Base-by-base conservation (phyloP, 1,139 yeast genomes). In the Suhomyces bokatorum region DNA sequence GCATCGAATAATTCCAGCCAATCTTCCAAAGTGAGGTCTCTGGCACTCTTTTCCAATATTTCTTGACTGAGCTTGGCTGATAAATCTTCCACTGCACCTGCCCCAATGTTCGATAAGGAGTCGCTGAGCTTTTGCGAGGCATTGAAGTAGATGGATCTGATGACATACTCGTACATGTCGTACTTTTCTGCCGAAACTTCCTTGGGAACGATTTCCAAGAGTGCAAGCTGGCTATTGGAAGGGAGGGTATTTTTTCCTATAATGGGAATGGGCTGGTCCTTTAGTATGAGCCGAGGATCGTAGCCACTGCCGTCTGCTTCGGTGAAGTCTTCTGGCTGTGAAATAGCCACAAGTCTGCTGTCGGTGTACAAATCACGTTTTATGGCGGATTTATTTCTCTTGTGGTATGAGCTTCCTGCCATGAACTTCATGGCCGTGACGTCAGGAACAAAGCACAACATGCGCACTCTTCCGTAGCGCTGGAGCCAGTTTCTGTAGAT, bases 61-160 rank as follows among this genome's bases (percentile, higher is more conserved):
- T 61, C 64, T 8, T 50, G 42, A 3, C 75, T 69, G 7, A 76
- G 59, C 12, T 66, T 60, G 2, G 69, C 67, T 0, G 52, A 49
- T 44, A 83, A 73, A 49, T 83, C 82, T n/a, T 81, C 86, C 6
- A 66, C 76, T 0, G 95, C 96, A 1, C 97, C 97, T 1, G 96
- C 91, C 0, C 96, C 96, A 13, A 91, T 64, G 14, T 77, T 71
- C 12, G 72, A 68, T 3, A 87, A 55, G 2, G 78, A 71, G 6
- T 80, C 81, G 3, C 47, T 37, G 6, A 89, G 58, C 1, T 78
- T 76, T 20, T 73, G 71, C 4, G 75, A 72, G 14, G 78, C 70
- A 37, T 77, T 67, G 37, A 82, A 75, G 72, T 85, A 78, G 35
- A 91, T 63, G 52, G 80, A 78, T 55, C 84, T 85, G 16, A 84